Evolutionary conservation across 1,284 basidiomycete genomes (phyloP), one percentile per base, ranked within the genome.

Genomic region (Testicularia cyperi): DNA sequence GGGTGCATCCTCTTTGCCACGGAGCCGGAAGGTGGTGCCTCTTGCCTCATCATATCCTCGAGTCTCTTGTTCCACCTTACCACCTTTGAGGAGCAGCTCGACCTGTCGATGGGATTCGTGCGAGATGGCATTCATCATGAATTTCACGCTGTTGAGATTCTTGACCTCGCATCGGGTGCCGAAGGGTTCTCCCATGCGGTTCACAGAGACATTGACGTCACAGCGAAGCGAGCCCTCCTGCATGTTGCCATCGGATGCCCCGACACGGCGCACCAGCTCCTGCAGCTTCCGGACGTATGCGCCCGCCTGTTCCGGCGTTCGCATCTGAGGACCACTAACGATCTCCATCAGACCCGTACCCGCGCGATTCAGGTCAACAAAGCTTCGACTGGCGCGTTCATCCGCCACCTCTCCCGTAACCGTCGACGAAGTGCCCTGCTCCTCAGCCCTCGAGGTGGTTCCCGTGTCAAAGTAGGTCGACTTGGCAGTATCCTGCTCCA

Each of bases 401-500:
- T 80, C 80, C 1, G 82, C 40, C 20, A 54, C 57, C 33, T 46
- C 22, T n/a, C 45, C 22, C 7, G 33, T 33, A 4, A 39, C 42
- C 14, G 33, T 30, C 4, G 40, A 23, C 1, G 25, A 5, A 4
- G 16, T 43, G 4, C 8, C 30, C 8, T 31, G 9, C 30, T 26
- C 35, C 5, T 25, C 36, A 13, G 27, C 22, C 13, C 54, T 39
- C 13, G 45, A 63, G 5, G 39, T 46, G 12, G 86, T 81, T 10
- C 49, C 56, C 3, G 48, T 55, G 21, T 55, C 47, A 30, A 58
- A 63, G 44, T 85, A 85, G 18, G 84, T 85, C 1, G 90, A 90
- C 77, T 97, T 98, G 3, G 90, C 94, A 0, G 94, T 98, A 75
- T 98, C 95, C 38, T 97, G 94, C 78, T 98, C 94, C 1, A 97